Evolutionary conservation across 2,329 filamentous ascomycete species (phyloP).

Genomic region (Elsinoe australis): DNA sequence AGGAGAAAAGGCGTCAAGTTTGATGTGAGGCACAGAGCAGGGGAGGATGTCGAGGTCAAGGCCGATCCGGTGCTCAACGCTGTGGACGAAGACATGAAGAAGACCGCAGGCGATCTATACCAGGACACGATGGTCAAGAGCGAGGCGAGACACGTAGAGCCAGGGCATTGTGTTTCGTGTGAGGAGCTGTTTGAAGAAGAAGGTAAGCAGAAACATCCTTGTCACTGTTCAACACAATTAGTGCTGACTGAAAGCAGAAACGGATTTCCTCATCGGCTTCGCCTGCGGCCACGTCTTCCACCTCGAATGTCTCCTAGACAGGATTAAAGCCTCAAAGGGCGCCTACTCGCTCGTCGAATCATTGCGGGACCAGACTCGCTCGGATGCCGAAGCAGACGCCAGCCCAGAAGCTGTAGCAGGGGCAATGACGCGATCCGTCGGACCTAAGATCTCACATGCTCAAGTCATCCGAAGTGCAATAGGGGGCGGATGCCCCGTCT

Average conservation of each 20-base stretch:
- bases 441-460: conserved; percentile 20
- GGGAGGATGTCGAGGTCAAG: conserved; percentile 30
- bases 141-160: conserved; percentile 22
- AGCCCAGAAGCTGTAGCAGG: conserved; percentile 31
- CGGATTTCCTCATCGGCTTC: conserved; percentile 69
- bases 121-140: conserved; percentile 24
- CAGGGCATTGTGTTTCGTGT: conserved; percentile 36
- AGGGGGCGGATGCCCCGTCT: conserved; percentile 26
- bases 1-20: conserved; percentile 86
- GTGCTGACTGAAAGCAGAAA: conserved; percentile 38
- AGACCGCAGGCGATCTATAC: conserved; percentile 19
- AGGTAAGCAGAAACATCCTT: conserved; percentile 25
- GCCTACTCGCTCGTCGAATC: conserved; percentile 34
- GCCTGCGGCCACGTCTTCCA: conserved; percentile 79
- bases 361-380: conserved; percentile 40
- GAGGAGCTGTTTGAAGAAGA: conserved; percentile 33
- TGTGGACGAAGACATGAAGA: conserved; percentile 22
- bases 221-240: not conserved
- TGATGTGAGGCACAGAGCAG: conserved; percentile 52
- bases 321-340: conserved; percentile 34
- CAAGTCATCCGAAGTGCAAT: conserved; percentile 58
- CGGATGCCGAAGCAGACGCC: conserved; percentile 36
- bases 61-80: conserved; percentile 28
- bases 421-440: conserved; percentile 12
- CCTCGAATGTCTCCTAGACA: conserved; percentile 58